Percentiles rank a stretch among this genome's conserved stretches.
These are phyloP conservation scores for Amphicarpaea edgeworthii DNA, from an alignment of 306 rosid genomes.

Conservation along the genomic window DNA sequence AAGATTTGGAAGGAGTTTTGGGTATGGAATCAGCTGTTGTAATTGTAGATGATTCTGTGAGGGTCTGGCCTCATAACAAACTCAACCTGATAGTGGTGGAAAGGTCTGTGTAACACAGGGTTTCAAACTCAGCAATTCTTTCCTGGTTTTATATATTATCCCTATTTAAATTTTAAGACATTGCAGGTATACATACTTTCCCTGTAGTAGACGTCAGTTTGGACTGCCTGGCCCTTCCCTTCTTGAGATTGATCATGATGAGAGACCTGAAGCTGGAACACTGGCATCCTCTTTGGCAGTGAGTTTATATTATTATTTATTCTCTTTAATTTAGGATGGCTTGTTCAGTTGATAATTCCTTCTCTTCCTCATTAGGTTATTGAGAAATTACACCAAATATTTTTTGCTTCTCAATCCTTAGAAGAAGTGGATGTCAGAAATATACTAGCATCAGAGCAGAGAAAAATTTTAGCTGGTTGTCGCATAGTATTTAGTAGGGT, in stretches of 20 bases:
- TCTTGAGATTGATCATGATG: constrained; percentile 94
- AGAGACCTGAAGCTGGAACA: constrained; percentile 93
- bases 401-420: constrained; percentile 74
- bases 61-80: constrained; percentile 99
- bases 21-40: constrained; percentile 98
- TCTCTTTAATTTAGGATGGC: constrained; percentile 9
- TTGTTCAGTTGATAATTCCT: constrained; percentile 40
- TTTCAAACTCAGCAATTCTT: constrained; percentile 25
- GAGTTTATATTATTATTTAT: constrained; percentile 41
- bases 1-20: constrained; percentile 98
- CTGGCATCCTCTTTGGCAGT: constrained; percentile 92
- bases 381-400: constrained; percentile 82
- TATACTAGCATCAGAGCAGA: constrained; percentile 87
- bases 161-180: constrained; percentile 42
- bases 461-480: constrained; percentile 85
- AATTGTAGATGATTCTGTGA: constrained; percentile 94
- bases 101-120: constrained; percentile 61
- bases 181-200: constrained; percentile 92
- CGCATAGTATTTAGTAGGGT: constrained; percentile 95
- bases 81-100: constrained; percentile 96
- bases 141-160: constrained; percentile 33
- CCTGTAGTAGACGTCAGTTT: constrained; percentile 97
- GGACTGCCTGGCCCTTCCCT: constrained; percentile 97
- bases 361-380: constrained; percentile 68
- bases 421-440: constrained; percentile 96